Percentiles rank a stretch among this genome's conserved stretches.
These are phyloP conservation scores for Lathyrus aphaca DNA, from an alignment of 306 rosid species.

Conservation along the genomic window DNA sequence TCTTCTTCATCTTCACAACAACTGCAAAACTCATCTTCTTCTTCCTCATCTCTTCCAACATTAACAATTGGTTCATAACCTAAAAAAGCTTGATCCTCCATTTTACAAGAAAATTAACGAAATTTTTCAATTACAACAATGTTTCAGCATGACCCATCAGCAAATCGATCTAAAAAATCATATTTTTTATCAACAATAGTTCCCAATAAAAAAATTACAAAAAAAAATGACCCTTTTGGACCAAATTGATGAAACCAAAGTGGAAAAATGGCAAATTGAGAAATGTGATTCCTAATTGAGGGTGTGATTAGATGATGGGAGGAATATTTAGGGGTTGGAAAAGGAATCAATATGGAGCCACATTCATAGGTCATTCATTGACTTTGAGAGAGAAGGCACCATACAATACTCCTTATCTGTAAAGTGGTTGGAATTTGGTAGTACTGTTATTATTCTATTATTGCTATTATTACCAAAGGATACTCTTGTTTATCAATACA, in stretches of 20 bases:
- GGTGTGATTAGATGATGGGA: not conserved
- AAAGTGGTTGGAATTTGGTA: slow-evolving; percentile 45
- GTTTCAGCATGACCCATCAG: slow-evolving; percentile 38
- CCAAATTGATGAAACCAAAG: slow-evolving; percentile 39
- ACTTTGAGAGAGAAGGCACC: slow-evolving; percentile 30
- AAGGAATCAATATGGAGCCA: slow-evolving; percentile 35
- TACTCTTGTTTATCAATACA: too few relatives aligned
- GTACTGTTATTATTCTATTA: slow-evolving; percentile 45
- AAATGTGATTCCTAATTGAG: slow-evolving; percentile 7
- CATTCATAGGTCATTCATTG: slow-evolving; percentile 14
- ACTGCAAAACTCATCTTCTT: slow-evolving; percentile 89
- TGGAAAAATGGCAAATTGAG: slow-evolving; percentile 15
- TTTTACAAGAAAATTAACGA: slow-evolving; percentile 33
- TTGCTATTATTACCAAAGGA: not conserved
- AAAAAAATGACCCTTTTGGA: slow-evolving; percentile 36
- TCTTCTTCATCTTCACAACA: slow-evolving; percentile 63
- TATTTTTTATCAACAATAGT: slow-evolving; percentile 17
- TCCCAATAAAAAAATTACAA: slow-evolving; percentile 42
- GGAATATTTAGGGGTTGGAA: not conserved
- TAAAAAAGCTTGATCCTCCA: slow-evolving; percentile 61
- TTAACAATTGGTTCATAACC: slow-evolving; percentile 42
- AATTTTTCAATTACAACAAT: slow-evolving; percentile 36
- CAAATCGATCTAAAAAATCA: slow-evolving; percentile 42
- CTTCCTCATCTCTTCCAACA: slow-evolving; percentile 70
- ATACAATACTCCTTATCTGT: slow-evolving; percentile 46